Conservation (phyloP, 768 basidiomycete genomes). For the Fomitopsis serialis region DNA sequence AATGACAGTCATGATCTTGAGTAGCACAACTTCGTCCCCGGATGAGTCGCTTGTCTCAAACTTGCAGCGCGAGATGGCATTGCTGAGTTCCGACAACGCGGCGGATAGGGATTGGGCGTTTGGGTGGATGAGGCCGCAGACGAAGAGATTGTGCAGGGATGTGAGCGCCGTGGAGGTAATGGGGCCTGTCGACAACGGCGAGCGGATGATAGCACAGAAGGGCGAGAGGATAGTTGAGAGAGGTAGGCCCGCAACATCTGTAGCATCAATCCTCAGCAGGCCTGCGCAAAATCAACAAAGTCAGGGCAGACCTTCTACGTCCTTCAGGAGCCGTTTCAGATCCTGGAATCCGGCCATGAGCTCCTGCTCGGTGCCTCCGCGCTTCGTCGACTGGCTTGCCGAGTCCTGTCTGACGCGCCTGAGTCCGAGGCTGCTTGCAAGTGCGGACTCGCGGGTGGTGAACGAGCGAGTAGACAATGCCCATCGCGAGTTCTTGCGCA, state of each 20-base stretch:
- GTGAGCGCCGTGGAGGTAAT: constrained; percentile 94
- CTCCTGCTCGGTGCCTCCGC: constrained; percentile 67
- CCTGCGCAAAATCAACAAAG: background rate
- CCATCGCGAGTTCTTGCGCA: constrained; percentile 99
- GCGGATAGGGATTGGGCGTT: constrained; percentile 50
- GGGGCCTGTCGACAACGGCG: constrained; percentile 91
- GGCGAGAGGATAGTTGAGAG: constrained; percentile 69
- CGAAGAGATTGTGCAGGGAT: constrained; percentile 84
- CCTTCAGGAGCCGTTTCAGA: constrained; percentile 68
- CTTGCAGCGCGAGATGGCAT: constrained; percentile 90
- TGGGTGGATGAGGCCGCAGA: constrained; percentile 64
- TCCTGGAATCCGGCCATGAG: constrained; percentile 89
- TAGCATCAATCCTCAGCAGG: background rate
- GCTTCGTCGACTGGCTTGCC: constrained; percentile 37
- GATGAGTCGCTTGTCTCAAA: constrained; percentile 97
- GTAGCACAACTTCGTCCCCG: constrained; percentile 93
- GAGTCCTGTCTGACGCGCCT: constrained; percentile 51
- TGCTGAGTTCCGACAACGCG: constrained; percentile 80
- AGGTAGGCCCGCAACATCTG: constrained; percentile 40
- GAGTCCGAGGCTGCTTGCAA: constrained; percentile 73
- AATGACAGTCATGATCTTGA: constrained; percentile 88
- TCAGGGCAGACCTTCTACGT: constrained; percentile 51
- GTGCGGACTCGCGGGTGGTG: constrained; percentile 53
- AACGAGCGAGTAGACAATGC: constrained; percentile 66
- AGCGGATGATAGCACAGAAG: constrained; percentile 90